A percentile compares a stretch with the other conserved stretches of the same genome.
Conservation (phyloP, 2,329 filamentous ascomycete genomes). For the Paraconiothyrium brasiliense region DNA sequence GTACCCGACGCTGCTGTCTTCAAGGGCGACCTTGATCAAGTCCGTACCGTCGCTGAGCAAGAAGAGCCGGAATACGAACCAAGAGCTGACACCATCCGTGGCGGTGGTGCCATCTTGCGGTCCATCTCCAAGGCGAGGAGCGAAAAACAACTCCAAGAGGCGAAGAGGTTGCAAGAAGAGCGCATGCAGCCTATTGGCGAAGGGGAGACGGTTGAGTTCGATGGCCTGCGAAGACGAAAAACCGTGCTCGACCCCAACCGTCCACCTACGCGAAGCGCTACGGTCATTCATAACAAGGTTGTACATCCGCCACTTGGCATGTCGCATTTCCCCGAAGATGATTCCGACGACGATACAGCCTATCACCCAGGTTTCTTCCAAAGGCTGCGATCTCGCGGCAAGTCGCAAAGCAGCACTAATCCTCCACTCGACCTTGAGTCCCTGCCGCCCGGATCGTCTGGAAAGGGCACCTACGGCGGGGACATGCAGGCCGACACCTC, state of each 20-base stretch:
- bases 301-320: slow-evolving; percentile 84
- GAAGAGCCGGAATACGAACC: slow-evolving; percentile 97
- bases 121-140: slow-evolving; percentile 79
- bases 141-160: slow-evolving; percentile 82
- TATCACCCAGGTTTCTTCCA: slow-evolving; percentile 61
- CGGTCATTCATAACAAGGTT: slow-evolving; percentile 57
- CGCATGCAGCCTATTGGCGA: slow-evolving; percentile 82
- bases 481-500: slow-evolving; percentile 58
- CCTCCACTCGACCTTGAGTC: slow-evolving; percentile 18
- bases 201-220: slow-evolving; percentile 86
- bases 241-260: slow-evolving; percentile 61
- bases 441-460: slow-evolving; percentile 5
- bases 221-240: slow-evolving; percentile 81
- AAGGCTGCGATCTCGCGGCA: slow-evolving; percentile 45
- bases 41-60: slow-evolving; percentile 92
- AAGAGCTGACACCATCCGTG: slow-evolving; percentile 94
- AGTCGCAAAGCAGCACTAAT: slow-evolving; percentile 41
- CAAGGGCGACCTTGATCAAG: slow-evolving; percentile 90
- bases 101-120: slow-evolving; percentile 85
- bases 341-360: slow-evolving; percentile 52
- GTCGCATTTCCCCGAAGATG: slow-evolving; percentile 79
- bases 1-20: slow-evolving; percentile 94
- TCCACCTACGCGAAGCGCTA: slow-evolving; percentile 38
- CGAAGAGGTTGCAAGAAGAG: slow-evolving; percentile 80
- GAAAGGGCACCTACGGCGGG: slow-evolving; percentile 48